Evolutionary conservation across 768 basidiomycete species (phyloP), one percentile per base, ranked within the genome.

Genomic region (Amanita rubescens): DNA sequence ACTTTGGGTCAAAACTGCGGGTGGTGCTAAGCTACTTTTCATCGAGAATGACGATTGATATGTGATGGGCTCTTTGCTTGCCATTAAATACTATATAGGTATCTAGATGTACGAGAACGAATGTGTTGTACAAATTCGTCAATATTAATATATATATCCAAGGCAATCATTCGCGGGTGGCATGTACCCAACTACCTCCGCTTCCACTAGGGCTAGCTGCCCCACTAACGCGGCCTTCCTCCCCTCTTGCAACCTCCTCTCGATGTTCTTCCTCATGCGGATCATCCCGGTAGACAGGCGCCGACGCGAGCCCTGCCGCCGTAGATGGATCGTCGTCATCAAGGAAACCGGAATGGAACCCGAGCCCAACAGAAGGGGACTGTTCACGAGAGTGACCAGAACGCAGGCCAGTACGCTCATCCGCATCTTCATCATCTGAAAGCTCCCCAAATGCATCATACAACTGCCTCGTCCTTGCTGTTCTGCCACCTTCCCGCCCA

Each of bases 401-500:
- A 10, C 76, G 75, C 49, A 94, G 71, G 27, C 78, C 79, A 0
- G 84, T 84, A 57, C 77, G 76, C 63, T 94, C 93, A 61, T 90
- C 81, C 12, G 71, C 82, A 54, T 90, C 84, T 14, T 85, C 87
- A 42, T 90, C 87, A 56, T 91, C 93, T 27, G 85, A 87, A 24
- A 84, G 77, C 63, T 93, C 92, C 33, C 92, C 93, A 69, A 98
- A 98, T 15, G 95, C 94, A 68, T 98, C 94, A 62, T 97, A 98
- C 57, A 99, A 65, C 69, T 97, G 95, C 70, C 87, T 87, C 47
- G 93, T 88, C 15, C 70, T 70, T 49, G 85, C 76, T 34, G 92
- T 88, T 17, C 70, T 69, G 47, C 84, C 76, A 34, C 76, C 71
- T 20, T 75, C 66, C 27, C 62, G 71, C 30, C 60, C 67, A 3